These are phyloP conservation scores for Pseudozyma sp. DNA, from an alignment of 1,284 basidiomycete genomes.

Conservation along the genomic window DNA sequence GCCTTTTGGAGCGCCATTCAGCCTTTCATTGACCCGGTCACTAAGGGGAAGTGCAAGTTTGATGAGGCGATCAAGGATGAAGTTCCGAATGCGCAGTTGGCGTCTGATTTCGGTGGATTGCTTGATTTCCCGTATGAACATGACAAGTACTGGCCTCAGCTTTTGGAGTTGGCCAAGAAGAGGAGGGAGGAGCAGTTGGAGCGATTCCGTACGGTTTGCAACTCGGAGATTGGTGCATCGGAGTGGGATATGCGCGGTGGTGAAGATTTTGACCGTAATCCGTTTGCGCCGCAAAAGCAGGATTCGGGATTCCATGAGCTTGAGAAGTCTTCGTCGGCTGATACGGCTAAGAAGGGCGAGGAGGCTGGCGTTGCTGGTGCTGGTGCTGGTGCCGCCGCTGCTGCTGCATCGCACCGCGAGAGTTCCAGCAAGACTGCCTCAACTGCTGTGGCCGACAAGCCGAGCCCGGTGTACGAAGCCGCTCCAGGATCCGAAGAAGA, in stretches of 20 bases:
- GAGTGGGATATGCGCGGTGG: conserved; percentile 69
- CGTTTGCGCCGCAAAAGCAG: conserved; percentile 32
- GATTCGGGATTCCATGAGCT: conserved; percentile 38
- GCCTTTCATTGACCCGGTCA: conserved; percentile 70
- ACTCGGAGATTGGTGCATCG: conserved; percentile 62
- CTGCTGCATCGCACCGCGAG: neutral
- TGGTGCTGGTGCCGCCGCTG: conserved; percentile 2
- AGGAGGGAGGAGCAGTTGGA: conserved; percentile 73
- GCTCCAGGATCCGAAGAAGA: conserved; percentile 10
- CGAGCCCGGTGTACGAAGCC: conserved; percentile 19
- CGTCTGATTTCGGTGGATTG: conserved; percentile 58
- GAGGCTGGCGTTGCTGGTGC: neutral
- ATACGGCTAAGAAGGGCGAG: neutral
- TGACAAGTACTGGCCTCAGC: conserved; percentile 78
- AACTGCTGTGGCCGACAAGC: conserved; percentile 10
- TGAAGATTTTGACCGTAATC: conserved; percentile 34
- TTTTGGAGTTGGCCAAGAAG: conserved; percentile 75
- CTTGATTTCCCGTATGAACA: conserved; percentile 75
- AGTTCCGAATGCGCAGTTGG: conserved; percentile 57
- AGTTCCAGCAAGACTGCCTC: conserved; percentile 13
- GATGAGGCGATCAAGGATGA: conserved; percentile 63
- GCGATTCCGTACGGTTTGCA: conserved; percentile 71
- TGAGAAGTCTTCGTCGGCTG: conserved; percentile 4
- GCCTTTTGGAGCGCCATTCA: conserved; percentile 65
- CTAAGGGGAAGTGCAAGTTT: conserved; percentile 67